A percentile compares a stretch with the other conserved stretches of the same genome.
phyloP scores from a whole-genome alignment of 2,329 filamentous ascomycete genomes.

The Dactylellina sp. region DNA sequence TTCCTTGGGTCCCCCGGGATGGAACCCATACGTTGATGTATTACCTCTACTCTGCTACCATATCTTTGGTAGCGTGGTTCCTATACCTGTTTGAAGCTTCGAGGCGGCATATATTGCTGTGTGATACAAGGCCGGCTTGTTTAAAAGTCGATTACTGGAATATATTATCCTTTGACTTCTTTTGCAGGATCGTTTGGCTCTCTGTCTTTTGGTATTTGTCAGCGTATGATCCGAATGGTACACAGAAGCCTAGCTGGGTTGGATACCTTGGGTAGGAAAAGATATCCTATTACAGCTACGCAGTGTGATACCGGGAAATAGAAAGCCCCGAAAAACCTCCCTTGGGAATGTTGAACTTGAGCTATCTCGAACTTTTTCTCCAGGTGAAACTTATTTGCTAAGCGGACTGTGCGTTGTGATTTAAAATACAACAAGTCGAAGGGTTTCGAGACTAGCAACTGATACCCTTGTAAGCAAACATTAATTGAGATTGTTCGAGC shows the following conservation, averaged over 20 bases:
- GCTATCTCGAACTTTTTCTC: too few species aligned
- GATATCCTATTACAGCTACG: too few species aligned
- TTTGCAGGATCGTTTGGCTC: background rate
- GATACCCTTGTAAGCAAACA: background rate
- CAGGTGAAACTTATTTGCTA: too few species aligned
- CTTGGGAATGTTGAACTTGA: too few species aligned
- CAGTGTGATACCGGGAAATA: too few species aligned
- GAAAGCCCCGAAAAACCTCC: too few species aligned
- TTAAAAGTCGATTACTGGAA: background rate
- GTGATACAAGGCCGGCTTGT: background rate
- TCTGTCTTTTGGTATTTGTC: conserved; percentile 6
- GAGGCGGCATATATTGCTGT: background rate
- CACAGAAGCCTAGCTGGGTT: background rate
- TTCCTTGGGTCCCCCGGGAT: too few species aligned
- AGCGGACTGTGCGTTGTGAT: conserved; percentile 9
- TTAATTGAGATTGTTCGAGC: background rate
- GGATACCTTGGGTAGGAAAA: background rate
- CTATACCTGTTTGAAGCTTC: too few species aligned
- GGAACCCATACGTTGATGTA: too few species aligned
- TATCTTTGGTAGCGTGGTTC: too few species aligned
- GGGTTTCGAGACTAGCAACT: too few species aligned
- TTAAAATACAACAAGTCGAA: conserved; percentile 16
- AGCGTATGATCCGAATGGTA: background rate
- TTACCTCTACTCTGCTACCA: too few species aligned
- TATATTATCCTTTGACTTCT: conserved; percentile 7